Evolutionary conservation across 2,329 filamentous ascomycete species (phyloP).

Genomic region (Fusarium tuaranense): DNA sequence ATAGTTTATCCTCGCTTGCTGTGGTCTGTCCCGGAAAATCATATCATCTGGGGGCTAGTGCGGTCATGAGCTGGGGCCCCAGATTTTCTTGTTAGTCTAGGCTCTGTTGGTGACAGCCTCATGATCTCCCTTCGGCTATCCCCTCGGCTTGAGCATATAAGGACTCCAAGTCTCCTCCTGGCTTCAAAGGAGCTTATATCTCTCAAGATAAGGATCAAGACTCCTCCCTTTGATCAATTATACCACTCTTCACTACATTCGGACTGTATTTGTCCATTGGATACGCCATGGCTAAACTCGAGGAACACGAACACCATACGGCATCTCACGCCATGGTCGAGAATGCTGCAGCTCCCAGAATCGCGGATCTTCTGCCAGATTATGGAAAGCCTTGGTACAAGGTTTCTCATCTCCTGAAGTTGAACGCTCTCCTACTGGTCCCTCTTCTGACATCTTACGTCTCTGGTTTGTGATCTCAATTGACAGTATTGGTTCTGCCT

Average conservation of each 20-base stretch:
- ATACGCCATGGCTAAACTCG: not conserved
- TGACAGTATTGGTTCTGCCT: not conserved
- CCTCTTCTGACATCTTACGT: conserved; percentile 49
- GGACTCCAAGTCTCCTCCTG: not conserved
- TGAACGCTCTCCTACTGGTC: conserved; percentile 48
- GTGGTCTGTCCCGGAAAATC: not conserved
- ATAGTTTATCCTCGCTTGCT: not conserved
- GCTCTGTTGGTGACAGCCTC: not conserved
- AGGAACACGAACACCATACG: not conserved
- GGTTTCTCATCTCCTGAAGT: not conserved
- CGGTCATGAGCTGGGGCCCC: not conserved
- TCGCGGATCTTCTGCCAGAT: not conserved
- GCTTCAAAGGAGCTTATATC: not conserved
- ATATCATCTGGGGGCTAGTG: not conserved
- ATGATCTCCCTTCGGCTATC: not conserved
- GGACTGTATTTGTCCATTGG: not conserved
- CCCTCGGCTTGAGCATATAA: not conserved
- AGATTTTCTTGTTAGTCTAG: not conserved
- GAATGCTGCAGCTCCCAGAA: not conserved
- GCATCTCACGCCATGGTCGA: not conserved
- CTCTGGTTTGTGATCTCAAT: conserved; percentile 42
- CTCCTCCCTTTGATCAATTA: not conserved
- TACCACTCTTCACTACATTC: not conserved
- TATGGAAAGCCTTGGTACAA: conserved; percentile 8
- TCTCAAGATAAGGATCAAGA: not conserved